Evolutionary conservation across 192 early-diverging fungal genomes (phyloP), one percentile per base, ranked within the genome.

Genomic region (Rhizophagus sp.): DNA sequence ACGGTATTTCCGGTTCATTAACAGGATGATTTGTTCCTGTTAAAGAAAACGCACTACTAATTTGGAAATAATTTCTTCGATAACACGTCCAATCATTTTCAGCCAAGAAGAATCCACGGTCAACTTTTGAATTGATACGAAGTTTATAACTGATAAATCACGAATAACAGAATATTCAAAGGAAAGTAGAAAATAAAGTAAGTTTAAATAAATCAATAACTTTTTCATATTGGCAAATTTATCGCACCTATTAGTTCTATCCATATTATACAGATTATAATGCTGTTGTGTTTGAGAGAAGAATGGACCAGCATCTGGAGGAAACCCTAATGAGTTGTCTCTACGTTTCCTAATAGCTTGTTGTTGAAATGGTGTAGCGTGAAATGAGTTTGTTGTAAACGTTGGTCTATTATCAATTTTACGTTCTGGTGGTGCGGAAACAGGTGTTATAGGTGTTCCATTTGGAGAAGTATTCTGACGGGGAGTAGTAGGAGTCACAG

Each of bases 11-110:
- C 11, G 82, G 52, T 76, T 82, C 86, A 75, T 63, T 74, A 76
- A 34, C 79, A 39, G 39, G 77, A 62, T 30, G 83, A 77, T 83
- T 79, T 85, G 85, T 30, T 17, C 84, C 83, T 67, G 83, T 86
- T 75, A 85, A 87, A 2, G 89, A 86, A 80, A 95, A 94, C 13
- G 90, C 84, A 15, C 87, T 85, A 66, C 88, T 91, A 25, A 98
- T 88, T 78, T 97, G 95, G 70, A 97, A 97, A 84, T 97, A 98
- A 83, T 98, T 98, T 81, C 96, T 90, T 3, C 97, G 89, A 83
- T 98, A 98, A 79, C 97, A 97, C 1, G 96, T 96, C 96, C 96
- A 98, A 71, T 95, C 94, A 65, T 89, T 88, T 33, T 93, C 90
- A 2, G 96, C 92, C 62, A 97, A 83, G 73, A 97, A 97, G 84